Evolutionary conservation across 768 basidiomycete genomes (phyloP), one percentile per base, ranked within the genome.

Genomic region (Tricholoma bakamatsutake): DNA sequence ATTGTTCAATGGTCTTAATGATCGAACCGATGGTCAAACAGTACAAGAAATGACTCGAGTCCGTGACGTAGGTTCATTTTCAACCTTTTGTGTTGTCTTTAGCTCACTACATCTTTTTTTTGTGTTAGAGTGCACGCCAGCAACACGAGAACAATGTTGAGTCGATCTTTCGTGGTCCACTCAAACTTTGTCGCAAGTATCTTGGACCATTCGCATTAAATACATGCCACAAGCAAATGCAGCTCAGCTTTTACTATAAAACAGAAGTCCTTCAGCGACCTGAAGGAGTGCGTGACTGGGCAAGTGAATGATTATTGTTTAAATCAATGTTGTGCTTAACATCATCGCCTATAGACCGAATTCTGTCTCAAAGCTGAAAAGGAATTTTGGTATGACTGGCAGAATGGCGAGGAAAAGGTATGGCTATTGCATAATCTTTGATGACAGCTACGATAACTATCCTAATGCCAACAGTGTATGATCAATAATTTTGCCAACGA

Each of bases 151-250:
- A 43, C 0, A 40, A 50, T 2, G 57, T 69, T 37, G 71, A 71
- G 49, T 6, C 48, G 1, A 47, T 71, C 0, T 73, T 71, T 57
- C 50, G 56, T 0, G 47, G 47, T 1, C 62, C 65, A 11, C 59
- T 73, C 1, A 31, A 27, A 2, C 48, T 65, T 1, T n/a, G 70
- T 11, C 53, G 67, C 4, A 10, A 64, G 21, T 42, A 67, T 58
- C 60, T 51, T 15, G 69, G 69, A 1, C 68, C 69, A 1, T 71
- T 62, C 53, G 68, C 68, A 0, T 52, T 72, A 1, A 64, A 72
- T 18, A 59, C n/a, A 4, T 59, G 52, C 24, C 71, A 58, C 42
- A 46, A 61, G n/a, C 64, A 74, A 48, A 72, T 74, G n/a, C n/a
- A n/a, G n/a, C n/a, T n/a, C n/a, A n/a, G n/a, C n/a, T n/a, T n/a